Evolutionary conservation across 805 yeast genomes (phyloP), one percentile per base, ranked within the genome.

Genomic region (Monosporozyma yasuniensis): DNA sequence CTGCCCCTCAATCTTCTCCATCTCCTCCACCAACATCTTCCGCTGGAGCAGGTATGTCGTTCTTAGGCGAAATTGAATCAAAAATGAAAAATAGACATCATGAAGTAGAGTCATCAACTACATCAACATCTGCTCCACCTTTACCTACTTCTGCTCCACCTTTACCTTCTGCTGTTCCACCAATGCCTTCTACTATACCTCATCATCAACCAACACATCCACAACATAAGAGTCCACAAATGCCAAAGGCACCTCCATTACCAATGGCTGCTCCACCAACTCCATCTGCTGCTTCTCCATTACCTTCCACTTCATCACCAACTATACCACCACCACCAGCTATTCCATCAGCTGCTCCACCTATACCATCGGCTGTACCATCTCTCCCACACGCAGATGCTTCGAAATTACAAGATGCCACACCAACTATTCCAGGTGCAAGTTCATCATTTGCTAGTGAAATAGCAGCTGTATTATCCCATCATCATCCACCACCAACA

Each of bases 11-110:
- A 53, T 49, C 61, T 30, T 51, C 59, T 14, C 55, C 50, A 18
- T 28, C 30, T 9, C 22, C 39, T 54, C 50, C 61, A 34, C 50
- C 59, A 11, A 44, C 62, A 18, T 44, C 53, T 37, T 56, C 64
- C n/a, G 45, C 49, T 14, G 54, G 49, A 21, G 50, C 51, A 8
- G 59, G 60, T 8, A 55, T 58, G 56, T 62, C 67, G n/a, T 63
- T 64, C 46, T 47, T 64, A 30, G 56, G 57, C 38, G 68, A 64
- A 49, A 64, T 64, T 25, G 57, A 60, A 46, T 60, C 67, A 30
- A 61, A 56, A 38, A 46, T 57, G 48, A 60, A 55, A 28, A 47
- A 42, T 12, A 58, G 49, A 18, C 51, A 46, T 37, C 53, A 25
- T 47, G 54, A 39, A 25, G 55, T 19, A 37, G 34, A 14, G 11